A percentile compares a stretch with the other conserved stretches of the same genome.
These are phyloP conservation scores for Zygosaccharomyces pseudobailii DNA, from an alignment of 1,139 yeast genomes.

Conservation along the genomic window DNA sequence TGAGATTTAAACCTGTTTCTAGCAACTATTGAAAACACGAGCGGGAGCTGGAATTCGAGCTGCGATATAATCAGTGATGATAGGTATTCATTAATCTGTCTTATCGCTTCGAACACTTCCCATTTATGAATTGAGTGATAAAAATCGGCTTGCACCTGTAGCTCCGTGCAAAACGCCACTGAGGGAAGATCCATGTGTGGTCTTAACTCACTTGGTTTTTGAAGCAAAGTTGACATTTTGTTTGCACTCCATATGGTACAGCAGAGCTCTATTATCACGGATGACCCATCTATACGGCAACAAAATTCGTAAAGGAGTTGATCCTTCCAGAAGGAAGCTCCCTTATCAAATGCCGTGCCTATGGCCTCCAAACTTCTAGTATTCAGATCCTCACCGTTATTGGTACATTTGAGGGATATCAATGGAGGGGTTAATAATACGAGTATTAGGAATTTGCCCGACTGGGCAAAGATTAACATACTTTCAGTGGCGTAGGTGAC, in stretches of 20 bases:
- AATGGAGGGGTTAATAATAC: not conserved
- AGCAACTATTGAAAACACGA: conserved; percentile 24
- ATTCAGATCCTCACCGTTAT: not conserved
- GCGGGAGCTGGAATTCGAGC: conserved; percentile 28
- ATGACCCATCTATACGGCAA: not conserved
- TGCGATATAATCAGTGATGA: conserved; percentile 28
- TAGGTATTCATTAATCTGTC: conserved; percentile 25
- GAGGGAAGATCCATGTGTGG: conserved; percentile 6
- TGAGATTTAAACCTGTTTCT: conserved; percentile 21
- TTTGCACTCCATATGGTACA: conserved; percentile 19
- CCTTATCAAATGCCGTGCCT: not conserved
- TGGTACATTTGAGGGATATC: conserved; percentile 4
- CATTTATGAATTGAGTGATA: not conserved
- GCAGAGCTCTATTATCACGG: conserved; percentile 6
- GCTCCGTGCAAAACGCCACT: conserved; percentile 6
- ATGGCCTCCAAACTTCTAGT: not conserved
- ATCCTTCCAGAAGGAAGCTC: conserved; percentile 14
- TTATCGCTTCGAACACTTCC: not conserved
- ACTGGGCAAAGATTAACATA: not conserved
- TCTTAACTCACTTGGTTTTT: conserved; percentile 12
- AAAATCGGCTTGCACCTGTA: conserved; percentile 9
- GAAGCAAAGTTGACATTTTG: conserved; percentile 14
- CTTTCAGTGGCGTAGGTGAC: conserved; percentile 10
- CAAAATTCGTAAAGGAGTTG: conserved; percentile 10
- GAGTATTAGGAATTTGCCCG: not conserved